Evolutionary conservation across 2,329 filamentous ascomycete genomes (phyloP).

Genomic region (Emergomyces pasteurianus): DNA sequence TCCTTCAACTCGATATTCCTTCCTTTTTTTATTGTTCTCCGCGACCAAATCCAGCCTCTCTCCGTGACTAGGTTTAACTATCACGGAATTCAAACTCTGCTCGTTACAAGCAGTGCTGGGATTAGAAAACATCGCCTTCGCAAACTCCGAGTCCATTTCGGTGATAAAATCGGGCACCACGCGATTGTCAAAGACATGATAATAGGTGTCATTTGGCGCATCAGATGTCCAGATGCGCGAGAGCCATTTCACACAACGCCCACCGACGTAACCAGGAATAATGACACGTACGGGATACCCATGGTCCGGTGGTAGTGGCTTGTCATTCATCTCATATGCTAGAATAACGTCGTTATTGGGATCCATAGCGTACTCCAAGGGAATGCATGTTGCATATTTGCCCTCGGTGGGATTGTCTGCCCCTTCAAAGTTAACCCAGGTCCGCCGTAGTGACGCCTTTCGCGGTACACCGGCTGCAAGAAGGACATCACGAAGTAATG

Average conservation of each 20-base stretch:
- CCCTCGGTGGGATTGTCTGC: constrained; percentile 37
- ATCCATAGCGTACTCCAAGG: constrained; percentile 39
- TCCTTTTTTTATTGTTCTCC: constrained; percentile 25
- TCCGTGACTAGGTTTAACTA: constrained; percentile 35
- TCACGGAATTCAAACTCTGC: constrained; percentile 39
- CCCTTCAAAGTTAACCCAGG: constrained; percentile 41
- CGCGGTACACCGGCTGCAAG: constrained; percentile 27
- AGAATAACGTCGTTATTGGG: constrained; percentile 38
- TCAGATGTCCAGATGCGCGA: constrained; percentile 30
- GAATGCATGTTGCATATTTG: constrained; percentile 38
- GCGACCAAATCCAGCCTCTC: constrained; percentile 29
- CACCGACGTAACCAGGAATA: constrained; percentile 33
- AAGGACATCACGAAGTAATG: constrained; percentile 35
- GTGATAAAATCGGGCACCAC: constrained; percentile 38
- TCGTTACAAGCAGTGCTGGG: constrained; percentile 39
- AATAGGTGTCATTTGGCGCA: constrained; percentile 30
- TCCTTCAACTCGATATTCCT: constrained; percentile 34
- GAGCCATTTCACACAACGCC: constrained; percentile 33
- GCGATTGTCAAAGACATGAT: constrained; percentile 42
- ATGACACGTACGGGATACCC: constrained; percentile 33
- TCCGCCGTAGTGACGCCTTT: constrained; percentile 14
- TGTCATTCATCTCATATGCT: constrained; percentile 32
- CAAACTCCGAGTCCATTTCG: constrained; percentile 38
- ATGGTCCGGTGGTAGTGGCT: constrained; percentile 30
- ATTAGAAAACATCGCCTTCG: constrained; percentile 36